phyloP scores from a whole-genome alignment of 1,284 basidiomycete species.

The Tilletia setariae region DNA sequence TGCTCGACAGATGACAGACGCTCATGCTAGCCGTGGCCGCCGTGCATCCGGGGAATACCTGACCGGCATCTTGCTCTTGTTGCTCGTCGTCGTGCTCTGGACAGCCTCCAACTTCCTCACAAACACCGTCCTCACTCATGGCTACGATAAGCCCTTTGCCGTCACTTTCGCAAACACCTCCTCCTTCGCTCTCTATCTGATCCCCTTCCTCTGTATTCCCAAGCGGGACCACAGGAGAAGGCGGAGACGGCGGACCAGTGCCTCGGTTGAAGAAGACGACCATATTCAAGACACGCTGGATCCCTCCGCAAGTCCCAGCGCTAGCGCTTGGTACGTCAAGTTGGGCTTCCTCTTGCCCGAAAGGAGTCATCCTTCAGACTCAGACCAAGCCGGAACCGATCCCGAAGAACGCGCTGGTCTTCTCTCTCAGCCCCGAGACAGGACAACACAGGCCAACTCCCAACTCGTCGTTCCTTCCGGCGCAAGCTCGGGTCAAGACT shows the following conservation, averaged over 20 bases:
- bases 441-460: neutral
- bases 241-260: neutral
- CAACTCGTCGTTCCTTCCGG: neutral
- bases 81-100: constrained; percentile 81
- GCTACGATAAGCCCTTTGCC: constrained; percentile 54
- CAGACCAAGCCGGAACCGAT: neutral
- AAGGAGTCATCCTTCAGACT: neutral
- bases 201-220: constrained; percentile 59
- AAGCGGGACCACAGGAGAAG: neutral
- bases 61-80: constrained; percentile 68
- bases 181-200: constrained; percentile 80
- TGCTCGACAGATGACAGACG: neutral
- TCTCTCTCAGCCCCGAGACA: neutral
- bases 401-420: neutral
- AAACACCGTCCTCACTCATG: constrained; percentile 47
- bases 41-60: constrained; percentile 60
- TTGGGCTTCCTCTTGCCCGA: constrained; percentile 41
- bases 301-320: neutral
- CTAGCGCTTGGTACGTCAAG: constrained; percentile 33
- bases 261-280: too few species aligned
- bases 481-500: neutral
- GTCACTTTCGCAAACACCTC: constrained; percentile 84
- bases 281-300: too few species aligned
- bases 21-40: neutral
- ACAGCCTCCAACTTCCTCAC: constrained; percentile 56